Evolutionary conservation across 495 filamentous ascomycete species (phyloP), one percentile per base, ranked within the genome.

Genomic region (Paragyromitra xinjiangensis): DNA sequence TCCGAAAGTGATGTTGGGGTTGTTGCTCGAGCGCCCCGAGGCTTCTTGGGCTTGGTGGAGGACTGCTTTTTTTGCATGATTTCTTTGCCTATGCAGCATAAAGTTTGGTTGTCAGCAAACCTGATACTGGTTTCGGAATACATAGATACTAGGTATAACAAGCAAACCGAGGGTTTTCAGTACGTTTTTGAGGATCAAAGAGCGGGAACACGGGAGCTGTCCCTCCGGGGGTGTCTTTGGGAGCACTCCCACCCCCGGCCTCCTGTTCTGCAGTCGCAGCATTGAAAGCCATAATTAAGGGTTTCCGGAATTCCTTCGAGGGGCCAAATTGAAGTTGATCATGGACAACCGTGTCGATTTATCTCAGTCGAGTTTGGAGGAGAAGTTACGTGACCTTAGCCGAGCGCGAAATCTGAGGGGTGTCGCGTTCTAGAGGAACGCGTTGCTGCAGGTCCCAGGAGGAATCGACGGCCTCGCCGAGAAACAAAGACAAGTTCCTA

Each of bases 1-100:
- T 72, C 77, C 1, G 77, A 79, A 22, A 78, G 66, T 26, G 77
- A 79, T n/a, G 45, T 71, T 24, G 75, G 75, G n/a, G 74, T 78
- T 50, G 67, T 34, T 34, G 64, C 64, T 45, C 58, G 74, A 19
- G 68, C 56, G 73, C 72, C 58, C 16, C 66, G 68, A 12, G 69
- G 22, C 39, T 71, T 76, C 65, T 76, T 76, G 19, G 73, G 48
- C 59, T 70, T 56, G 16, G 66, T 29, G 44, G 65, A 40, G 51
- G 55, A 44, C 62, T 51, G 68, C 56, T 75, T 75, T 9, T 62
- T 64, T 22, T 75, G 72, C 19, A 69, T 62, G 16, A 71, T 63
- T 40, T 73, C 59, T 61, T 73, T 77, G 59, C 74, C 74, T 77
- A 14, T 40, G 8, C 0, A 14, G 14, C 5, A 44, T 44, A 19